phyloP scores from a whole-genome alignment of 2,329 filamentous ascomycete genomes.

The Aaosphaeria arxii region DNA sequence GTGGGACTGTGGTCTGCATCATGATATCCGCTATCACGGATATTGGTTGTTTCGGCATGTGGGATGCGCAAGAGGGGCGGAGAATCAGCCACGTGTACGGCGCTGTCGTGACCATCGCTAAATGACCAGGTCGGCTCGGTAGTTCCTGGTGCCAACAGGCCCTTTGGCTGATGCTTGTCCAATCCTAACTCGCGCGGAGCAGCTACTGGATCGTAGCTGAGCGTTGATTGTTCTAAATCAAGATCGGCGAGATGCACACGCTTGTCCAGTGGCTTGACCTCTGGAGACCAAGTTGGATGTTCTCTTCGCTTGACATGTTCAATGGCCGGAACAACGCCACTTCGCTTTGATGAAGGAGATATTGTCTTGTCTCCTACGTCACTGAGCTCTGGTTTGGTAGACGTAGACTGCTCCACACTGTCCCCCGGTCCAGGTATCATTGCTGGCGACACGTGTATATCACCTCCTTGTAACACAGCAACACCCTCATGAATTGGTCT shows the following conservation, averaged over 20 bases:
- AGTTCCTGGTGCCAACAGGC: conserved; percentile 3
- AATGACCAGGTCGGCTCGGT: conserved; percentile 37
- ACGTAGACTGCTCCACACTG: neutral
- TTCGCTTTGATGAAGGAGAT: conserved; percentile 6
- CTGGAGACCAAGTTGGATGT: conserved; percentile 28
- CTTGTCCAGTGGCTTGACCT: conserved; percentile 33
- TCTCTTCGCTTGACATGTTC: conserved; percentile 30
- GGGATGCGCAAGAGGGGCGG: conserved; percentile 31
- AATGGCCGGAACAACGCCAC: conserved; percentile 7
- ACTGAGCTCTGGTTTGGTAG: neutral
- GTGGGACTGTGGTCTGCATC: conserved; percentile 16
- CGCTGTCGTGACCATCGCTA: conserved; percentile 43
- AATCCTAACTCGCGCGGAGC: neutral
- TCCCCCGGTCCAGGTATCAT: conserved; percentile 12
- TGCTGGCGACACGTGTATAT: conserved; percentile 12
- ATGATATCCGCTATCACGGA: conserved; percentile 45
- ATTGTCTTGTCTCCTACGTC: neutral
- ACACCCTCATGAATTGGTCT: too few species aligned
- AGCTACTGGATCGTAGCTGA: conserved; percentile 6
- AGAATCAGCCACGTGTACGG: conserved; percentile 45
- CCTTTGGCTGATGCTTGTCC: neutral
- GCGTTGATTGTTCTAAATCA: conserved; percentile 3
- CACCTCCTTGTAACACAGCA: conserved; percentile 5
- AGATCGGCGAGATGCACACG: conserved; percentile 25
- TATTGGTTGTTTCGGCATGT: conserved; percentile 19